A percentile compares a stretch with the other conserved stretches of the same genome.
phyloP scores from a whole-genome alignment of 225 moss, liverwort and hornwort species.

The Takakia lepidozioides region DNA sequence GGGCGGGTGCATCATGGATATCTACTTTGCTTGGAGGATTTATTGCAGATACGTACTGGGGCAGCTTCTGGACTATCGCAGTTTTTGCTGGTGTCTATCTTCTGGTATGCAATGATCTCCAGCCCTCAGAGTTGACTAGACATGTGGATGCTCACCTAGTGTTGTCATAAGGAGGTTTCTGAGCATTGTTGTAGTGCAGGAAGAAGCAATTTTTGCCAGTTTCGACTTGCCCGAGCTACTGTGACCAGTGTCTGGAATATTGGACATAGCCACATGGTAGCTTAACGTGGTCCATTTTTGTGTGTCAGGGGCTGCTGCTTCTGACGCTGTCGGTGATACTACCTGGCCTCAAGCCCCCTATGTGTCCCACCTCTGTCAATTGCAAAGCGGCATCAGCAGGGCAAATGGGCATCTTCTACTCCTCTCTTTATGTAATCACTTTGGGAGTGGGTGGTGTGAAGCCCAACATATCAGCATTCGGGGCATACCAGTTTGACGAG shows the following conservation, averaged over 20 bases:
- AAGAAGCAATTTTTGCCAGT: no score
- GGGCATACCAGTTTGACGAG: constrained; percentile 68
- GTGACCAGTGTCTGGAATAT: no score
- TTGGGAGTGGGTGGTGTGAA: constrained; percentile 5
- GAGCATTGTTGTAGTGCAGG: no score
- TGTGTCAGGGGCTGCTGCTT: constrained; percentile 31
- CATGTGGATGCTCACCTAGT: no score
- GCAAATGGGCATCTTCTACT: constrained; percentile 35
- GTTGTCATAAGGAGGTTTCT: no score
- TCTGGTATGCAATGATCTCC: constrained; percentile 34
- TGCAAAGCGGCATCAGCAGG: constrained; percentile 38
- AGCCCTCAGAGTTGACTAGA: no score
- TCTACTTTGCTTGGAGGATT: constrained; percentile 44
- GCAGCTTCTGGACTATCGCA: constrained; percentile 42
- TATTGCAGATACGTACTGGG: constrained; percentile 51
- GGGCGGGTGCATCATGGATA: constrained; percentile 44
- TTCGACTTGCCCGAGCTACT: background rate
- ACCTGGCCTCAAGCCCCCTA: constrained; percentile 34
- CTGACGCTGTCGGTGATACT: constrained; percentile 36
- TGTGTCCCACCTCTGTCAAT: constrained; percentile 10
- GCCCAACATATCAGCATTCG: constrained; percentile 44
- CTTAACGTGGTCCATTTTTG: no score
- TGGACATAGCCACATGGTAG: no score
- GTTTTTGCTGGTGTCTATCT: constrained; percentile 20
- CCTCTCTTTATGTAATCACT: background rate